Conservation (phyloP, 805 yeast genomes). For the Torulaspora quercuum region DNA sequence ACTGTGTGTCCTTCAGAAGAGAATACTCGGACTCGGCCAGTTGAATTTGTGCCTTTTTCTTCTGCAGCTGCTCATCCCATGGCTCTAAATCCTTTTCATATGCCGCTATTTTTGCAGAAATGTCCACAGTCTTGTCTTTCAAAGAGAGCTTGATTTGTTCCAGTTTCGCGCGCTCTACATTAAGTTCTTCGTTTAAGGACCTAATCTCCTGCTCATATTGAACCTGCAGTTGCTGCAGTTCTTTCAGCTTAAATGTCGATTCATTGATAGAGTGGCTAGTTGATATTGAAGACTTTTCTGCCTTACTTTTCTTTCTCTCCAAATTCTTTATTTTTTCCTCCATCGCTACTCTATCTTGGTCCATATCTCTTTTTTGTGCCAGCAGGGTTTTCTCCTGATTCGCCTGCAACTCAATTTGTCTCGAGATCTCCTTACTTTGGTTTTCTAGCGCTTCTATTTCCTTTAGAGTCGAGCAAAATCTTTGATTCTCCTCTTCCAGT, state of each 20-base stretch:
- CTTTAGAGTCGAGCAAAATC: slow-evolving; percentile 41
- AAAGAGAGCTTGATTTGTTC: slow-evolving; percentile 62
- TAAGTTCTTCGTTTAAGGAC: slow-evolving; percentile 44
- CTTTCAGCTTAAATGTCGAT: slow-evolving; percentile 46
- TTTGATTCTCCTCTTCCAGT: slow-evolving; percentile 43
- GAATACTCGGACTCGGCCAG: slow-evolving; percentile 65
- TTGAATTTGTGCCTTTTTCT: slow-evolving; percentile 59
- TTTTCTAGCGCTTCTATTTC: slow-evolving; percentile 36
- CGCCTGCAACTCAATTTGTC: slow-evolving; percentile 29
- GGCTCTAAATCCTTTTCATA: slow-evolving; percentile 73
- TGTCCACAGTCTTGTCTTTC: slow-evolving; percentile 67
- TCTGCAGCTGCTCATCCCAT: slow-evolving; percentile 66
- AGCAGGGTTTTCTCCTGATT: slow-evolving; percentile 30
- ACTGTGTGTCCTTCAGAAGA: slow-evolving; percentile 48
- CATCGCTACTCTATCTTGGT: slow-evolving; percentile 59
- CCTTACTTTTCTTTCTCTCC: slow-evolving; percentile 54
- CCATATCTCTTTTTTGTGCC: slow-evolving; percentile 37
- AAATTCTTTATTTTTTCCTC: slow-evolving; percentile 76
- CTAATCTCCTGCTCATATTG: slow-evolving; percentile 46
- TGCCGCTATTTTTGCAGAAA: slow-evolving; percentile 60
- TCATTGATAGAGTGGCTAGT: slow-evolving; percentile 46
- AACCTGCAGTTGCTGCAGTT: slow-evolving; percentile 44
- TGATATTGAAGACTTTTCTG: slow-evolving; percentile 49
- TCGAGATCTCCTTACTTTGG: slow-evolving; percentile 28
- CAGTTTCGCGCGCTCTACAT: slow-evolving; percentile 52